Evolutionary conservation across 257 asterid species (phyloP).

Genomic region (Echium plantagineum): DNA sequence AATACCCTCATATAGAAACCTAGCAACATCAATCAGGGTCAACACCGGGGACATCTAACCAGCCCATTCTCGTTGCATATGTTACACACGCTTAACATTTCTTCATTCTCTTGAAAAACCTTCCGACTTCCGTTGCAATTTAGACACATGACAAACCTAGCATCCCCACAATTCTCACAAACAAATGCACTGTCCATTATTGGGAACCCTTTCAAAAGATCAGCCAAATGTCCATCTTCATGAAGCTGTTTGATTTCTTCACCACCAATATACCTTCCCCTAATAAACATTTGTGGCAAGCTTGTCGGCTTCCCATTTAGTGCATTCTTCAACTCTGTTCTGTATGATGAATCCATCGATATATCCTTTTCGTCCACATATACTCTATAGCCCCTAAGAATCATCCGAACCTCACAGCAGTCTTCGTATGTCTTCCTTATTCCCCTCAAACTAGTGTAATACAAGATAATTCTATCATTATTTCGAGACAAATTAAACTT

Average conservation of each 20-base stretch:
- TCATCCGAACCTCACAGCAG: constrained; percentile 59
- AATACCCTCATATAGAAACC: not conserved
- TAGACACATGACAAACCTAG: constrained; percentile 70
- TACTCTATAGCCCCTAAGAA: constrained; percentile 53
- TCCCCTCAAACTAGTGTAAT: constrained; percentile 75
- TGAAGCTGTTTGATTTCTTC: constrained; percentile 73
- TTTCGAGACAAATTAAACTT: constrained; percentile 25
- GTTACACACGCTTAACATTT: constrained; percentile 43
- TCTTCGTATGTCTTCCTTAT: constrained; percentile 84
- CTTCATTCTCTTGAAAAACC: constrained; percentile 51
- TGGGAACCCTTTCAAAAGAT: constrained; percentile 53
- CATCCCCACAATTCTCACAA: constrained; percentile 87
- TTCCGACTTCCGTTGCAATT: constrained; percentile 75
- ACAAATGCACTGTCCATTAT: constrained; percentile 35
- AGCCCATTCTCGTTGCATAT: constrained; percentile 85
- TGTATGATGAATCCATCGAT: constrained; percentile 73
- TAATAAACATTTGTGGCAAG: constrained; percentile 67
- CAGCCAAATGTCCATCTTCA: constrained; percentile 58
- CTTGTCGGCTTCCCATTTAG: constrained; percentile 39
- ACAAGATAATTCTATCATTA: constrained; percentile 51
- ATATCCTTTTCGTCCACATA: constrained; percentile 79
- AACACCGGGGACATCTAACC: constrained; percentile 63
- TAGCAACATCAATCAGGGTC: constrained; percentile 28
- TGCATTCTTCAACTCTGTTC: constrained; percentile 56
- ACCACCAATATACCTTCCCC: constrained; percentile 65